Evolutionary conservation across 1,284 basidiomycete genomes (phyloP).

Genomic region (Tylopilus orsonianus): DNA sequence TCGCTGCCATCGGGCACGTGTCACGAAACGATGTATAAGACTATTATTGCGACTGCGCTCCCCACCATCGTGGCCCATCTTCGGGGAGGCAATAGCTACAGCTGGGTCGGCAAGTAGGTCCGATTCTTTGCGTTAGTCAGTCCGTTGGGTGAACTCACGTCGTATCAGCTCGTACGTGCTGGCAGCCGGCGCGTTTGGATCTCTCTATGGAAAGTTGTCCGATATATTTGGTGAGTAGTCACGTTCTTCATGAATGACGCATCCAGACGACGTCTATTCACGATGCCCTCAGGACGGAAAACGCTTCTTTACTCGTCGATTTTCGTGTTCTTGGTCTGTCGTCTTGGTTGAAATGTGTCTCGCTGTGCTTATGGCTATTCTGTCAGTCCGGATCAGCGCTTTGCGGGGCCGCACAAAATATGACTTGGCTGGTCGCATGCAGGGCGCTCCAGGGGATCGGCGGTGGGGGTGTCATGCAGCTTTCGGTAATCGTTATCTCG

Average conservation of each 20-base stretch:
- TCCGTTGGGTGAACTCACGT: background rate
- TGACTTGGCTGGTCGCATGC: slow-evolving; percentile 71
- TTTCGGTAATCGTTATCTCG: slow-evolving; percentile 71
- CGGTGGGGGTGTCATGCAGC: slow-evolving; percentile 72
- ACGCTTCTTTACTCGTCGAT: slow-evolving; percentile 70
- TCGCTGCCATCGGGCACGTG: background rate
- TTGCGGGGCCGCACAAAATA: slow-evolving; percentile 79
- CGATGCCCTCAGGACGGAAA: slow-evolving; percentile 63
- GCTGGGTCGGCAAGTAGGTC: slow-evolving; percentile 72
- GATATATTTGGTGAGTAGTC: slow-evolving; percentile 52
- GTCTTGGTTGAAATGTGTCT: background rate
- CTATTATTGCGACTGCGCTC: slow-evolving; percentile 73
- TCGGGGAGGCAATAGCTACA: slow-evolving; percentile 67
- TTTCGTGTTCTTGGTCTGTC: slow-evolving; percentile 63
- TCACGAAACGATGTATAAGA: slow-evolving; percentile 39
- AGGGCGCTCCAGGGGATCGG: slow-evolving; percentile 84
- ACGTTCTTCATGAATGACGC: slow-evolving; percentile 37
- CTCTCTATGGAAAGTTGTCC: slow-evolving; percentile 76
- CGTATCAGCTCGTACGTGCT: slow-evolving; percentile 68
- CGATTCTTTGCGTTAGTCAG: slow-evolving; percentile 21
- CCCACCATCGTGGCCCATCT: slow-evolving; percentile 72
- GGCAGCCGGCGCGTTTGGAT: slow-evolving; percentile 61
- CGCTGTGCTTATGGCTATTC: background rate
- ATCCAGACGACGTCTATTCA: slow-evolving; percentile 41
- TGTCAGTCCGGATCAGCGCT: slow-evolving; percentile 72